Evolutionary conservation across 2,329 filamentous ascomycete genomes (phyloP).

Genomic region (Cercospora berteroae): DNA sequence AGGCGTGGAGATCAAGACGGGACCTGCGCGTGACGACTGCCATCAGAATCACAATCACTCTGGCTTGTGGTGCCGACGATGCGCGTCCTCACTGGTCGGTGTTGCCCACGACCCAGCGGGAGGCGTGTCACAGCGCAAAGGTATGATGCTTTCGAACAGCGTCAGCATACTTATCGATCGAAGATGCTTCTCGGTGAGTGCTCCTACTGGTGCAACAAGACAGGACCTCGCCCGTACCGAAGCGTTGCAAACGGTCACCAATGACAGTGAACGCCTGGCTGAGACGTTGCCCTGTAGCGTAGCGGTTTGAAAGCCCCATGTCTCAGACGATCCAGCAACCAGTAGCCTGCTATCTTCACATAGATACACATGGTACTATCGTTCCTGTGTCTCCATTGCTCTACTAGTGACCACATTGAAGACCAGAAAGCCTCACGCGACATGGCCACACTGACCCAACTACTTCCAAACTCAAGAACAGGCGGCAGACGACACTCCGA

Average conservation of each 20-base stretch:
- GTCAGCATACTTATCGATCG: not conserved
- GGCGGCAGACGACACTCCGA: constrained; percentile 6
- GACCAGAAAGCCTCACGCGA: not conserved
- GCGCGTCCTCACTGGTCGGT: not conserved
- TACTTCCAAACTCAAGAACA: constrained; percentile 2
- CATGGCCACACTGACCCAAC: constrained; percentile 2
- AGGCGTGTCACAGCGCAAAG: not conserved
- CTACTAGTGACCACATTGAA: not conserved
- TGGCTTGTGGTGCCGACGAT: not conserved
- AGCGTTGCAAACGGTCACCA: constrained; percentile 5
- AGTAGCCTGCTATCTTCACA: not conserved
- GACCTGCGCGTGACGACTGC: not conserved
- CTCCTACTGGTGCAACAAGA: not conserved
- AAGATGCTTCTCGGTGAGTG: not conserved
- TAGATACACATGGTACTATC: constrained; percentile 7
- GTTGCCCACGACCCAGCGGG: constrained; percentile 8
- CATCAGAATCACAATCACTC: not conserved
- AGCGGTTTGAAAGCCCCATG: constrained; percentile 5
- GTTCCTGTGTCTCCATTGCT: not conserved
- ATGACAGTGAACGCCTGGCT: not conserved
- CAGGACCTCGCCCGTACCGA: not conserved
- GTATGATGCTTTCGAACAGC: constrained; percentile 1
- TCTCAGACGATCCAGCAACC: constrained; percentile 4
- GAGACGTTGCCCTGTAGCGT: not conserved
- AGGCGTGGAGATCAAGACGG: not conserved